Conservation (phyloP, 768 basidiomycete species). For the Rhizopogon roseolus region DNA sequence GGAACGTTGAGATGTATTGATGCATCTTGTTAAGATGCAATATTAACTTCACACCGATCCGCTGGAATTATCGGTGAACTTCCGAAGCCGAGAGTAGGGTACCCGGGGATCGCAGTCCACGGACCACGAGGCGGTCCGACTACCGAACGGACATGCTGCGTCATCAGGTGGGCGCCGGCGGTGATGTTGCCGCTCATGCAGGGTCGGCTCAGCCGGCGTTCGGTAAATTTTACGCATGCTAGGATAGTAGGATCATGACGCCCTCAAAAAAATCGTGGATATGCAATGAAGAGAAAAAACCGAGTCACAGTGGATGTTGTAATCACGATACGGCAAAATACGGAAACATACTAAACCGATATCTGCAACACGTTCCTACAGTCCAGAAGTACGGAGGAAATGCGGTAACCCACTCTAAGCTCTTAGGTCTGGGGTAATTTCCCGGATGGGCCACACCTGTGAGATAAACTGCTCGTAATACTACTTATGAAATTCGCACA, state of each 20-base stretch:
- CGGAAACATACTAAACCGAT: neutral
- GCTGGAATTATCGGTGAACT: neutral
- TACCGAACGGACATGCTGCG: too few species aligned
- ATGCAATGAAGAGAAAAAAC: too few species aligned
- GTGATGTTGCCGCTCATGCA: too few species aligned
- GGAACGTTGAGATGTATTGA: neutral
- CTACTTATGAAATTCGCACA: too few species aligned
- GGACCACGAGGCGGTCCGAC: too few species aligned
- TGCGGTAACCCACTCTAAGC: neutral
- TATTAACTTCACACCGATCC: slow-evolving; percentile 2
- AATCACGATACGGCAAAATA: neutral
- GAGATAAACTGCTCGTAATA: neutral
- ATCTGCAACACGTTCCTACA: neutral
- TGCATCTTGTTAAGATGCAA: neutral
- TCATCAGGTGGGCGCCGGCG: too few species aligned
- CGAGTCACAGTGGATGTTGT: neutral
- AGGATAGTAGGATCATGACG: too few species aligned
- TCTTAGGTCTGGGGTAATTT: neutral
- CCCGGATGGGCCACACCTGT: neutral
- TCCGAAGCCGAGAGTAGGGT: too few species aligned
- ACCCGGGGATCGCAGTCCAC: too few species aligned
- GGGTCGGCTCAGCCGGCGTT: too few species aligned
- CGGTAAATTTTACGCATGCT: too few species aligned
- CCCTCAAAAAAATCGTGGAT: too few species aligned
- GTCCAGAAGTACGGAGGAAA: neutral